Percentiles rank a stretch among this genome's conserved stretches.
Conservation (phyloP, 78 protist species). For the Tieghemostelium lacteum region DNA sequence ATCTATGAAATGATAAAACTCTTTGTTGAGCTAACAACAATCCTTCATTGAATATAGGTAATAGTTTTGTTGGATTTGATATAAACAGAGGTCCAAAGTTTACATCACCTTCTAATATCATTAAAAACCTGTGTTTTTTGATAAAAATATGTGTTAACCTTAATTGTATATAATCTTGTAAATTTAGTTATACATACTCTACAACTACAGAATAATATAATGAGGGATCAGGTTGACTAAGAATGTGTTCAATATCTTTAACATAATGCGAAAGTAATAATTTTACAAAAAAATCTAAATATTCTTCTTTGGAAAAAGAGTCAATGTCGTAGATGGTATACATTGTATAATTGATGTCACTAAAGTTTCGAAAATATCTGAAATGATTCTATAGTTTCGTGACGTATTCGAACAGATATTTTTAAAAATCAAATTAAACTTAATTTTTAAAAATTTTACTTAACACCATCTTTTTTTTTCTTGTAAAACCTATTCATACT, state of each 20-base stretch:
- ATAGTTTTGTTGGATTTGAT: conserved; percentile 49
- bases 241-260: neutral
- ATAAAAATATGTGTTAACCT: neutral
- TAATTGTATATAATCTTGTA: neutral
- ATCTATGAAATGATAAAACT: neutral
- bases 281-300: conserved; percentile 38
- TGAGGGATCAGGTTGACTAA: conserved; percentile 31
- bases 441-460: too few species aligned
- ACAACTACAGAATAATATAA: conserved; percentile 32
- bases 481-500: too few species aligned
- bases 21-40: conserved; percentile 10
- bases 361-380: too few species aligned
- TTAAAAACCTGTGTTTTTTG: conserved; percentile 21
- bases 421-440: too few species aligned
- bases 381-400: too few species aligned
- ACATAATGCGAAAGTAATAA: conserved; percentile 22
- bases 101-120: conserved; percentile 63
- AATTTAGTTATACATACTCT: conserved; percentile 35
- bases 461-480: too few species aligned
- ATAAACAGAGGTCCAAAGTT: conserved; percentile 61
- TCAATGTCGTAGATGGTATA: conserved; percentile 45
- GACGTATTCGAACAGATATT: too few species aligned
- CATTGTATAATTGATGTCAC: too few species aligned
- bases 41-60: conserved; percentile 56
- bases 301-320: conserved; percentile 37